A percentile compares a stretch with the other conserved stretches of the same genome.
These are phyloP conservation scores for Hanseniaspora meyeri DNA, from an alignment of 805 yeast genomes.

Conservation along the genomic window DNA sequence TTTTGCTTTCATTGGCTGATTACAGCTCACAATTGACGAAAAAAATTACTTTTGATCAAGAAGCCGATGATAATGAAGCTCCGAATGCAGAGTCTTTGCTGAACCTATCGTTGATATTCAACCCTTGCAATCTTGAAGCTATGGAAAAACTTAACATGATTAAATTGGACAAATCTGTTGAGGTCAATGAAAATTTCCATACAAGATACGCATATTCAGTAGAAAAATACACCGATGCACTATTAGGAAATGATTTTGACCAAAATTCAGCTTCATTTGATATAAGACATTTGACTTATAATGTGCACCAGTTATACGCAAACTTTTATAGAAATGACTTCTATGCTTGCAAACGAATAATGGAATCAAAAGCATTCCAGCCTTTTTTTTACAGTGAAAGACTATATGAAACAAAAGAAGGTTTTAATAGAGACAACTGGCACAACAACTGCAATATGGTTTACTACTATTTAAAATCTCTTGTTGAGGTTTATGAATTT, in stretches of 20 bases:
- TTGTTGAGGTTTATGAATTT: conserved; percentile 1
- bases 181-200: not conserved
- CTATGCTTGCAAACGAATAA: not conserved
- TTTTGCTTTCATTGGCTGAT: not conserved
- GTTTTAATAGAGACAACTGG: not conserved
- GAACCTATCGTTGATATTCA: not conserved
- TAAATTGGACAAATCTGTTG: not conserved
- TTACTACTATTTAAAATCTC: not conserved
- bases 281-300: not conserved
- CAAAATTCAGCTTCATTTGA: not conserved
- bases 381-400: not conserved
- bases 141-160: not conserved
- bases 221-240: not conserved
- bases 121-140: not conserved
- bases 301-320: not conserved
- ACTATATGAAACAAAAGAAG: not conserved
- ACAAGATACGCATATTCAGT: not conserved
- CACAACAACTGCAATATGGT: not conserved
- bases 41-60: not conserved
- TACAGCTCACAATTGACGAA: not conserved
- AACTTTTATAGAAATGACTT: not conserved
- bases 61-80: not conserved
- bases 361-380: not conserved
- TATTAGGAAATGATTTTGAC: not conserved
- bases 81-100: not conserved